Conservation (phyloP, 1,139 yeast genomes). For the Yamadazyma triangularis region DNA sequence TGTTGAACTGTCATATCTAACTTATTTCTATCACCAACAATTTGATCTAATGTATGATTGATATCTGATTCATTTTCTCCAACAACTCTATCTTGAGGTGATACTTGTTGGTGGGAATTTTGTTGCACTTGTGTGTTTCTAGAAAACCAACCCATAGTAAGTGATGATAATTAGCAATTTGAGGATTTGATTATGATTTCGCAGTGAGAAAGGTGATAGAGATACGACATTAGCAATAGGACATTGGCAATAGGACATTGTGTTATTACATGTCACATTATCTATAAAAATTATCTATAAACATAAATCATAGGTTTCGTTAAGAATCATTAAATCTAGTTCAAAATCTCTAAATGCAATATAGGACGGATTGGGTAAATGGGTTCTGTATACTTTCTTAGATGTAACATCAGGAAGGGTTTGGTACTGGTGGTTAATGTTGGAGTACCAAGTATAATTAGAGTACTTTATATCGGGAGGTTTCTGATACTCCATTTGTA, state of each 20-base stretch:
- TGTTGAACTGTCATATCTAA: constrained; percentile 12
- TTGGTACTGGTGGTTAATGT: constrained; percentile 8
- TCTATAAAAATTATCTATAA: constrained; percentile 12
- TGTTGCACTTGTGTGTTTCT: constrained; percentile 27
- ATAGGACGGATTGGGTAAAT: constrained; percentile 6
- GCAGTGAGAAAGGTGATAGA: too few relatives aligned
- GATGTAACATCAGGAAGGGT: constrained; percentile 7
- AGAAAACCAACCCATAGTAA: constrained; percentile 13
- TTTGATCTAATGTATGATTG: constrained; percentile 34
- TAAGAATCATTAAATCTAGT: constrained; percentile 27
- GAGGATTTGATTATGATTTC: too few relatives aligned
- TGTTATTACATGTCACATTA: too few relatives aligned
- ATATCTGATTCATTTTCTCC: constrained; percentile 23
- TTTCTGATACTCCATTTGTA: constrained; percentile 25
- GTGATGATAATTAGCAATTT: too few relatives aligned
- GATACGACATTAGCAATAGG: too few relatives aligned
- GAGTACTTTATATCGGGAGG: constrained; percentile 30
- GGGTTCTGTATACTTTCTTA: constrained; percentile 8
- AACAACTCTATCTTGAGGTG: not conserved
- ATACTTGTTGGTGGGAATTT: constrained; percentile 28
- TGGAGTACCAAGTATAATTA: constrained; percentile 24
- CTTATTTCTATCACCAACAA: constrained; percentile 15
- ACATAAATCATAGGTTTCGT: constrained; percentile 27
- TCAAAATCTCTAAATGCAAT: constrained; percentile 20
- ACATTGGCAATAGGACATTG: too few relatives aligned